Evolutionary conservation across 805 yeast species (phyloP).

Genomic region (Saccharomycopsis schoenii): DNA sequence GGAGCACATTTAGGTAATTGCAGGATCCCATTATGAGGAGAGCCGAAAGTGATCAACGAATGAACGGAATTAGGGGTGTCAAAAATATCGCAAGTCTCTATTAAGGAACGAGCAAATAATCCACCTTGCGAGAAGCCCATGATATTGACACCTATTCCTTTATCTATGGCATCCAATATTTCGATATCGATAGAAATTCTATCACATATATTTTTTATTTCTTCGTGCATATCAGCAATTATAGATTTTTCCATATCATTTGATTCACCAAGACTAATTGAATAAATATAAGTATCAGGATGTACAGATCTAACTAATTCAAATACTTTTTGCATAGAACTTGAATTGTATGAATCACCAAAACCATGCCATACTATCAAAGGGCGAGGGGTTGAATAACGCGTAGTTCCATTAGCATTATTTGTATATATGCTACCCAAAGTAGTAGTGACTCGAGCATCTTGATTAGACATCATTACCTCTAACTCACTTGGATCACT

Average conservation of each 20-base stretch:
- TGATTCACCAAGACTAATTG: conserved; percentile 41
- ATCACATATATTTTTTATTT: conserved; percentile 46
- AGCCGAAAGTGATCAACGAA: conserved; percentile 58
- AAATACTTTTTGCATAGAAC: conserved; percentile 41
- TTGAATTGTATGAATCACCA: conserved; percentile 63
- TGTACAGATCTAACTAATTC: conserved; percentile 32
- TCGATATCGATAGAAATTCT: conserved; percentile 38
- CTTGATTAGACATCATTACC: not conserved
- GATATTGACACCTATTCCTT: conserved; percentile 49
- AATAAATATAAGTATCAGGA: conserved; percentile 45
- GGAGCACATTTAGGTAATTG: conserved; percentile 61
- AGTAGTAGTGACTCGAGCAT: not conserved
- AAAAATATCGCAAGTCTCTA: conserved; percentile 44
- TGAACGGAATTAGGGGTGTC: conserved; percentile 30
- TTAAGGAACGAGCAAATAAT: conserved; percentile 56
- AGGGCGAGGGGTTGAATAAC: conserved; percentile 25
- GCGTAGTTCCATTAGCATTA: not conserved
- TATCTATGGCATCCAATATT: conserved; percentile 22
- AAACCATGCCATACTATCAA: conserved; percentile 80
- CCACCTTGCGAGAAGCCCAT: conserved; percentile 85
- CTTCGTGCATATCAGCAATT: conserved; percentile 48
- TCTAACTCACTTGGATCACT: not conserved
- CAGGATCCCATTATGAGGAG: conserved; percentile 69
- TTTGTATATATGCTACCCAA: not conserved
- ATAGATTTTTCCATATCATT: conserved; percentile 45